Base-by-base conservation (phyloP, 169 alveolate genomes). In the Eimeria tenella region DNA sequence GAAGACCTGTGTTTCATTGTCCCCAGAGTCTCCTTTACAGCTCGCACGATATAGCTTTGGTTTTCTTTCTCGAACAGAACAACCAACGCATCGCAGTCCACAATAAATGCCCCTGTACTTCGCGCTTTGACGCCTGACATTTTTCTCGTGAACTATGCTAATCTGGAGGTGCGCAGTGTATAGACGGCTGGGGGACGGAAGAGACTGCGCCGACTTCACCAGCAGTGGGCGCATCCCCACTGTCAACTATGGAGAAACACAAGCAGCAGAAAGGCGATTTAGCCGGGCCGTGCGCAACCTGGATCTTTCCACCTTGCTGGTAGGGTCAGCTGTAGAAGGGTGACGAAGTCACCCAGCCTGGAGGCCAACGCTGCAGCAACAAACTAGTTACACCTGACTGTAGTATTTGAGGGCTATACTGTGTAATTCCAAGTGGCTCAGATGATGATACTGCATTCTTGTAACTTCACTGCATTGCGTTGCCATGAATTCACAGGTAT, bases 121-220 rank as follows among this genome's bases (percentile, higher is more conserved):
- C 42, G 42, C 2, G 42, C 42, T 31, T 31, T 31, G 42, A 31
- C 42, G 87, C 87, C 50, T 53, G 25, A 6, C 55, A 19, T 49
- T 21, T 17, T 17, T 25, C 65, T 4, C 3, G 63, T 17, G 62
- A 13, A 74, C 60, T 60, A 15, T 11, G 77, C 77, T 62, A 6
- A 5, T 17, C 63, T 13, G 74, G 23, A 21, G 13, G 31, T 62
- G 10, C 21, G 79, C 91, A 83, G 91, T 83, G 79, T 83, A 83
- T 77, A 83, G 91, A 62, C 91, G 91, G 62, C 62, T 83, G 91
- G 91, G 79, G 65, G 52, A 68, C 3, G 62, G 56, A 19, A 60
- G 62, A 25, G 49, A 42, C 55, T 62, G 53, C 50, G 62, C 60
- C 65, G 77, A n/a, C 19, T 58, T 58, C 19, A 11, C 68, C 68